Base-by-base conservation (phyloP, 2,329 filamentous ascomycete species). In the Calonectria hongkongensis region DNA sequence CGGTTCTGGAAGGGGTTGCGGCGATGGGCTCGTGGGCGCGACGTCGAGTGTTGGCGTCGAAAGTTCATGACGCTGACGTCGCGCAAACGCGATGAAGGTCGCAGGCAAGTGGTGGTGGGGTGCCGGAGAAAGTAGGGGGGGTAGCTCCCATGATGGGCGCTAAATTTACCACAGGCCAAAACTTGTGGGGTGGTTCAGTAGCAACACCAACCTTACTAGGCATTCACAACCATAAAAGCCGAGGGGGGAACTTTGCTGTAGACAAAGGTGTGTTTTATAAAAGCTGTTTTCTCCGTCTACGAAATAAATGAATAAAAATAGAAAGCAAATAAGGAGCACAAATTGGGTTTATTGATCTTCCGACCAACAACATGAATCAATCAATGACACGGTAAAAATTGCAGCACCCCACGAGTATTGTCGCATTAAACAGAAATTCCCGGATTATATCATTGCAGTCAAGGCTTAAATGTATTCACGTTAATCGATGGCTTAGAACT, bases 1-100 rank as follows among this genome's bases (percentile, higher is more conserved):
- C 7, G 75, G 63, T 28, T 66, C 75, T 36, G 70, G 74, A 66
- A 75, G 72, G 50, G 80, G 75, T 66, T 78, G 76, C 7, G 54
- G 56, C 48, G 69, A 48, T 70, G 70, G 16, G 33, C 21, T 45
- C 12, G 45, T 30, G 69, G 58, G 56, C 41, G 72, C 70, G 63
- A 63, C 66, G 54, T 21, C 39, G 58, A 41, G 33, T 62, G 64
- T 18, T 48, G 47, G 51, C 33, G 62, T 70, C 71, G 45, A 70
- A 41, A 70, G 68, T 66, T 36, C 66, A 43, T 50, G 51, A 33
- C 41, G 36, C 41, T 36, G 67, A 60, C 58, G 64, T 64, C 70
- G 72, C 71, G 76, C 71, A 51, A 70, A 67, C 76, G 74, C 68
- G 71, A 27, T 41, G 66, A 73, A 64, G 65, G 67, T 62, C 71